Conservation (phyloP, 768 basidiomycete genomes). For the Candolleomyces efflorescens region DNA sequence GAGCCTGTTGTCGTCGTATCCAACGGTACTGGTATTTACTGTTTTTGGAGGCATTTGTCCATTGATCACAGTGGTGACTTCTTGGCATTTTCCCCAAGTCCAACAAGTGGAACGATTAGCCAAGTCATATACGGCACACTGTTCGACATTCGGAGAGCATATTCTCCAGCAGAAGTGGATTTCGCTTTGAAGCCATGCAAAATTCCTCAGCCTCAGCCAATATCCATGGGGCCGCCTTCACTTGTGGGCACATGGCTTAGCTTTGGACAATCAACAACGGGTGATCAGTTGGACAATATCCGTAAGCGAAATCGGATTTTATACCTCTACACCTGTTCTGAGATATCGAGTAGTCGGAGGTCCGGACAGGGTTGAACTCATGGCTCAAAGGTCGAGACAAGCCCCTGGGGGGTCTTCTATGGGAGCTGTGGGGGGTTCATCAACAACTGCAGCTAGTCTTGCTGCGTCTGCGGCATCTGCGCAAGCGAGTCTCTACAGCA, state of each 20-base stretch:
- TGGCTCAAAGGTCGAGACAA: too few species aligned
- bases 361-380: conserved; percentile 45
- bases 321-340: not conserved
- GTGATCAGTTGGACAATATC: conserved; percentile 56
- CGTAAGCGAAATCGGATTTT: conserved; percentile 33
- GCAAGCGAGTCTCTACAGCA: conserved; percentile 40
- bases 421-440: conserved; percentile 10
- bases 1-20: conserved; percentile 10
- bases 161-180: conserved; percentile 49
- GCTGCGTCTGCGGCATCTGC: conserved; percentile 31
- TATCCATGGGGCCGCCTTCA: conserved; percentile 54
- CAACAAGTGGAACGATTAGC: conserved; percentile 28
- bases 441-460: conserved; percentile 20
- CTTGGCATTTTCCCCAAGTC: conserved; percentile 37
- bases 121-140: conserved; percentile 51
- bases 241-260: conserved; percentile 54
- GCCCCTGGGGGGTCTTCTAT: too few species aligned
- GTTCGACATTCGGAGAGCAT: conserved; percentile 51
- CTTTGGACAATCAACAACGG: conserved; percentile 46
- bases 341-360: conserved; percentile 53
- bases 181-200: conserved; percentile 36
- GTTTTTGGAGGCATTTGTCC: conserved; percentile 27
- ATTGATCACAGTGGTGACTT: conserved; percentile 55
- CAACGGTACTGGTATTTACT: not conserved
- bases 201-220: conserved; percentile 58